phyloP scores from a whole-genome alignment of 495 filamentous ascomycete species.

The Hyaloscypha variabilis region DNA sequence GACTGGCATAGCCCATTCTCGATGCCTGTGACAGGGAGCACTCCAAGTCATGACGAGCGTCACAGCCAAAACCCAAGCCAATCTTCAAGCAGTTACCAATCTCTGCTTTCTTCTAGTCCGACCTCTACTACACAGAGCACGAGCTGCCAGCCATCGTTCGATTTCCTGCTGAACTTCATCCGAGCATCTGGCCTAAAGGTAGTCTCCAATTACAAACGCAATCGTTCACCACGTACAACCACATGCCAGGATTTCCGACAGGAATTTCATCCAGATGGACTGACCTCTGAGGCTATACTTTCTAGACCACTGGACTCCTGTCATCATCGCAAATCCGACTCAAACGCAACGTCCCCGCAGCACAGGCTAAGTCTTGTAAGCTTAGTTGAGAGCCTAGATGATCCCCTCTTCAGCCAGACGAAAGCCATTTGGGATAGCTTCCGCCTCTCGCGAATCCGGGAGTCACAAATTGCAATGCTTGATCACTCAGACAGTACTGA shows the following conservation, averaged over 20 bases:
- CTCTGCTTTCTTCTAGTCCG: not conserved
- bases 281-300: not conserved
- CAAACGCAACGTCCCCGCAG: not conserved
- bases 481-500: not conserved
- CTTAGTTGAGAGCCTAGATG: slow-evolving; percentile 2
- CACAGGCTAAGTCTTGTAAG: not conserved
- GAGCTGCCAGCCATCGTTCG: slow-evolving; percentile 6
- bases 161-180: slow-evolving; percentile 11
- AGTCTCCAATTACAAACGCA: slow-evolving; percentile 10
- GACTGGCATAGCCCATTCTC: slow-evolving; percentile 7
- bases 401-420: slow-evolving; percentile 9
- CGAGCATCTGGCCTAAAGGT: not conserved
- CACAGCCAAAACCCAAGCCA: no score
- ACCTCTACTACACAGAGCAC: not conserved
- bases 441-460: slow-evolving; percentile 9
- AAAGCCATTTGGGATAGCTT: slow-evolving; percentile 17
- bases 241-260: not conserved
- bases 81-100: not conserved
- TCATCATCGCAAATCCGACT: not conserved
- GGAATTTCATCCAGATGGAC: not conserved
- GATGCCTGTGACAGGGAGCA: not conserved
- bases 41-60: not conserved
- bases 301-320: not conserved
- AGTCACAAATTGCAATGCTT: slow-evolving; percentile 6
- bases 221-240: not conserved